Percentiles rank a stretch among this genome's conserved stretches.
phyloP scores from a whole-genome alignment of 1,284 basidiomycete genomes.

The Tilletia setariae region DNA sequence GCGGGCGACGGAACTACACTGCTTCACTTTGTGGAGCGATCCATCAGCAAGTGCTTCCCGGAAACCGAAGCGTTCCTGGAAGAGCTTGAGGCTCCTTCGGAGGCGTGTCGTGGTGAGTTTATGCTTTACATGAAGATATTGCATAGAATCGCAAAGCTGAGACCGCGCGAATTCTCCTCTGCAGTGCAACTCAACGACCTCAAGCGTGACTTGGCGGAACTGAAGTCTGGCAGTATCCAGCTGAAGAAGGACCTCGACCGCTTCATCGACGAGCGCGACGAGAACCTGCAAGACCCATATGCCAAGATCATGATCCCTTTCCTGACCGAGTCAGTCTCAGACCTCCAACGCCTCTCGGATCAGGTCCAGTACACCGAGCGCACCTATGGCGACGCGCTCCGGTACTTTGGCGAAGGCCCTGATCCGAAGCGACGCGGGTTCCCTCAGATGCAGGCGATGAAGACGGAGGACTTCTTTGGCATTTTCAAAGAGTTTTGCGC shows the following conservation, averaged over 20 bases:
- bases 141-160: background rate
- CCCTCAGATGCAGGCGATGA: slow-evolving; percentile 41
- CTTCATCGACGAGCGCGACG: slow-evolving; percentile 48
- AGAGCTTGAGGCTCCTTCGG: slow-evolving; percentile 82
- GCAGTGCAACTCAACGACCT: slow-evolving; percentile 49
- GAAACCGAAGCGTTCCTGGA: slow-evolving; percentile 83
- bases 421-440: slow-evolving; percentile 51
- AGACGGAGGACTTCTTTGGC: slow-evolving; percentile 54
- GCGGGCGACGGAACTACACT: slow-evolving; percentile 79
- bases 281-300: slow-evolving; percentile 49
- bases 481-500: slow-evolving; percentile 52
- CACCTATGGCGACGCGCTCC: slow-evolving; percentile 46
- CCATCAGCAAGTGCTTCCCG: slow-evolving; percentile 81
- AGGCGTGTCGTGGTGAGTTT: slow-evolving; percentile 79
- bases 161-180: background rate
- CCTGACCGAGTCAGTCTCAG: slow-evolving; percentile 39
- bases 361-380: slow-evolving; percentile 51
- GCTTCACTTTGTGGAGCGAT: slow-evolving; percentile 88
- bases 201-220: slow-evolving; percentile 52
- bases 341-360: slow-evolving; percentile 45
- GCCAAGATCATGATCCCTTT: slow-evolving; percentile 53
- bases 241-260: slow-evolving; percentile 51
- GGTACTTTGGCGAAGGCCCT: slow-evolving; percentile 52
- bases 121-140: too few species aligned
- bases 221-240: slow-evolving; percentile 49